Evolutionary conservation across 495 filamentous ascomycete genomes (phyloP), one percentile per base, ranked within the genome.

Genomic region (Neurospora sp.): DNA sequence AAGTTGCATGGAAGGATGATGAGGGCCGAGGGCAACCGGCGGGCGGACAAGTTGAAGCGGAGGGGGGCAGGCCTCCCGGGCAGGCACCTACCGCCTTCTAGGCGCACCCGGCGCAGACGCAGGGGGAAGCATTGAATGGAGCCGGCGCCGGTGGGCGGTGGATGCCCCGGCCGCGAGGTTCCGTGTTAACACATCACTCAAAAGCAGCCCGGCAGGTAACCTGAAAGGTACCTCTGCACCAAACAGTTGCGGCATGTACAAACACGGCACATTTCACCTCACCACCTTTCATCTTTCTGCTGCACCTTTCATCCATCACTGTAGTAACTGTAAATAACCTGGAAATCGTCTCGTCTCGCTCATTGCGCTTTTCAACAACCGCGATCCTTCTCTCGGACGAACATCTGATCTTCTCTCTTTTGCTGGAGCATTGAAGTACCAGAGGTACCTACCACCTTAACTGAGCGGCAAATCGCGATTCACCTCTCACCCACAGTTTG

Each of bases 181-280:
- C 53, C 53, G 53, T 65, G 53, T 65, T 65, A 65, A 65, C 53
- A 65, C 53, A 65, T 65, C 53, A 65, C 53, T 65, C 53, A 65
- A 65, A 65, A 65, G 53, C 53, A 61, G 48, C 7, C n/a, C 8
- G 20, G 53, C 53, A 65, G 53, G 53, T 65, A 16, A 8, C 53
- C 14, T 8, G 27, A 65, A 3, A 65, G 53, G 53, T 35, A 65
- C 53, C 12, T 65, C 7, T 65, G 27, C 53, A 35, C 53, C 27
- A 17, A 35, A 65, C 53, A 27, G 53, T 8, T 65, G 53, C 53
- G 14, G 53, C 53, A 65, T 65, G 27, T 65, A 65, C 53, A 65
- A 65, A 65, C 53, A 35, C 53, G 20, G 20, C 20, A 65, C 53
- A 65, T 37, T 7, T 65, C 53, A 35, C 27, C 53, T 37, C 27